These are phyloP conservation scores for Schoenoplectus triqueter DNA, from an alignment of 202 grass and related monocot genomes.

Conservation along the genomic window DNA sequence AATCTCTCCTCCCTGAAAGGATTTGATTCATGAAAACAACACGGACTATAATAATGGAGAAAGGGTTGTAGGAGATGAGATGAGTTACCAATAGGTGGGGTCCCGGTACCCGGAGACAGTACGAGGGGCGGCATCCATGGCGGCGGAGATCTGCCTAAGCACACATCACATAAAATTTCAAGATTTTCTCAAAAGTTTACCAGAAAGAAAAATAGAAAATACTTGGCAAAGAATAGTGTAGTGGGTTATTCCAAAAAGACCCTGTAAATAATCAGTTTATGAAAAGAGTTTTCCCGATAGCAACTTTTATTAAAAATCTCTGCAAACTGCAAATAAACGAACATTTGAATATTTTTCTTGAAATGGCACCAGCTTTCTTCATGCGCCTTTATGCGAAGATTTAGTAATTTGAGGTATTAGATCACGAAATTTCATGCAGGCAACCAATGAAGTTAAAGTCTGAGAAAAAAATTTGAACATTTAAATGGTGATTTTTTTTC, in stretches of 20 bases:
- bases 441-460: no score
- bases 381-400: no score
- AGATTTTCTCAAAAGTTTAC: background rate
- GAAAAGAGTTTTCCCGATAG: no score
- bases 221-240: background rate
- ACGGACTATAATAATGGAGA: background rate
- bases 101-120: constrained; percentile 60
- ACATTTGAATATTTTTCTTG: no score
- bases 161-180: background rate
- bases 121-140: constrained; percentile 52
- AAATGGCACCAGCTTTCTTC: no score
- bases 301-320: no score
- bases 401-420: no score
- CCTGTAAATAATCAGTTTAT: no score
- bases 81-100: constrained; percentile 63
- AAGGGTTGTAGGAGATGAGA: background rate
- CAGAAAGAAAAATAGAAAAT: background rate
- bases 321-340: no score
- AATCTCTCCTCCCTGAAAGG: constrained; percentile 81
- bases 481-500: no score
- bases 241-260: background rate
- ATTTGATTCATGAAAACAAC: constrained; percentile 10
- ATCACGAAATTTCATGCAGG: no score
- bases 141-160: background rate
- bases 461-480: no score